phyloP scores from a whole-genome alignment of 768 basidiomycete genomes.

The Paxillus rubicundulus region DNA sequence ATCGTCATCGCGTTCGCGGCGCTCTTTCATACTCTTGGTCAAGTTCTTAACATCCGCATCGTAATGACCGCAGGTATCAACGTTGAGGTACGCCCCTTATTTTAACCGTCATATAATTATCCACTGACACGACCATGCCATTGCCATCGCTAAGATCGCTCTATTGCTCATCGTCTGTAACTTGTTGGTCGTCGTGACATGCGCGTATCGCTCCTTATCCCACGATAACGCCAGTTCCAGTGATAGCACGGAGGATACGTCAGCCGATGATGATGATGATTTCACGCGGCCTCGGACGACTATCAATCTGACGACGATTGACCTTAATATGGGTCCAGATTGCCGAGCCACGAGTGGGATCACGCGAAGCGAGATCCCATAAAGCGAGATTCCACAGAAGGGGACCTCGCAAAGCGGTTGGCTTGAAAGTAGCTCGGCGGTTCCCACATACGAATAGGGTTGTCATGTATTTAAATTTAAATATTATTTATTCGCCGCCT shows the following conservation, averaged over 20 bases:
- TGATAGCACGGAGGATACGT: background rate
- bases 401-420: no score
- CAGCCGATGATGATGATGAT: conserved; percentile 14
- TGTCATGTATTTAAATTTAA: background rate
- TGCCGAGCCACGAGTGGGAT: background rate
- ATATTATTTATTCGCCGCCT: no score
- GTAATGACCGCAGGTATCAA: conserved; percentile 13
- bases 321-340: conserved; percentile 1
- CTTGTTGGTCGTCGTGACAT: conserved; percentile 22
- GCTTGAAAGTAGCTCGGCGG: no score
- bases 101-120: background rate
- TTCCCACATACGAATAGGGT: background rate
- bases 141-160: conserved; percentile 6
- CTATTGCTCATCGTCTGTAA: conserved; percentile 21
- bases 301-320: conserved; percentile 6
- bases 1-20: conserved; percentile 13
- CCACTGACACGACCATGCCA: background rate
- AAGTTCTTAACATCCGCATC: conserved; percentile 4
- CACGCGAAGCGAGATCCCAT: no score
- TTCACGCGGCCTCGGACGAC: conserved; percentile 6
- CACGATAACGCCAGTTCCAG: background rate
- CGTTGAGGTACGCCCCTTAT: conserved; percentile 12
- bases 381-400: background rate
- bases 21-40: conserved; percentile 14
- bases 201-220: conserved; percentile 12